Evolutionary conservation across 2,329 filamentous ascomycete genomes (phyloP).

Genomic region (Cladophialophora psammophila): DNA sequence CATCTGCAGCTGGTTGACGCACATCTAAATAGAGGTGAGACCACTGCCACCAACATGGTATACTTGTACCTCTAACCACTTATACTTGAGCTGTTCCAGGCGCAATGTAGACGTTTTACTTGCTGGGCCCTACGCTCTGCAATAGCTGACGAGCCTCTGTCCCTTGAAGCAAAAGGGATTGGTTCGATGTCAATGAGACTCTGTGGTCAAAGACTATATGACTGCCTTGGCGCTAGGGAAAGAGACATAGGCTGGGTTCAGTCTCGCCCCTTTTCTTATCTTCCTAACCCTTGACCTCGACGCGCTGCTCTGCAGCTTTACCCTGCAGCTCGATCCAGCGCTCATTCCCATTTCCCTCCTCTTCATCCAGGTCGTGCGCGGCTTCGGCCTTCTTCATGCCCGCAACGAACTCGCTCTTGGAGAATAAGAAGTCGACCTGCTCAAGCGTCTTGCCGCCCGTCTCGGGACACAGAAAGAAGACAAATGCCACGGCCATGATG

Average conservation of each 20-base stretch:
- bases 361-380: not conserved
- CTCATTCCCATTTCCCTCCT: not conserved
- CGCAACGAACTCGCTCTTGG: slow-evolving; percentile 11
- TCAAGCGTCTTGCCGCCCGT: slow-evolving; percentile 36
- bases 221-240: not conserved
- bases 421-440: slow-evolving; percentile 33
- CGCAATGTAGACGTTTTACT: not conserved
- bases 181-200: not conserved
- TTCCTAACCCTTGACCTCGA: slow-evolving; percentile 14
- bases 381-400: slow-evolving; percentile 16
- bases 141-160: not conserved
- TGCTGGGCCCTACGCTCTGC: not conserved
- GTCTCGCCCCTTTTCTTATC: not conserved
- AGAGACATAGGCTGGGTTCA: not conserved
- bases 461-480: slow-evolving; percentile 37
- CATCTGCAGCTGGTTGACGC: no score
- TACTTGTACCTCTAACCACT: not conserved
- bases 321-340: slow-evolving; percentile 6
- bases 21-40: not conserved
- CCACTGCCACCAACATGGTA: not conserved
- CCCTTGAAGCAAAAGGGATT: not conserved
- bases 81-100: not conserved
- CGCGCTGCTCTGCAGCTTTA: not conserved
- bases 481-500: slow-evolving; percentile 32
- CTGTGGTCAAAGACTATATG: not conserved